Conservation (phyloP, 2,329 filamentous ascomycete species). For the Epichloe typhina region DNA sequence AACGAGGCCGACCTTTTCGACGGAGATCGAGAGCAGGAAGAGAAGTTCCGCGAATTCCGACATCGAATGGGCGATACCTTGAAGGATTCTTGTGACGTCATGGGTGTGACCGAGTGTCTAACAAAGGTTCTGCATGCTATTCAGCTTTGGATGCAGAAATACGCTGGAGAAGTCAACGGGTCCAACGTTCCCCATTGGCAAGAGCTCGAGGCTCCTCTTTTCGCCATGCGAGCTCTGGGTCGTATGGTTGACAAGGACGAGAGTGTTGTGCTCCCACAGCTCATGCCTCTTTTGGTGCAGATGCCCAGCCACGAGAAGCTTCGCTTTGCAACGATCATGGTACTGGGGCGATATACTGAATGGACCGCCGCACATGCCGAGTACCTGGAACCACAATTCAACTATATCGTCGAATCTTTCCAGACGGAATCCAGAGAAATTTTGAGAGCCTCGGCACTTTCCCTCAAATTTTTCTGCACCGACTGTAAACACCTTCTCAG, state of each 20-base stretch:
- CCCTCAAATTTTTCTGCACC: constrained; percentile 93
- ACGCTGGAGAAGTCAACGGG: constrained; percentile 60
- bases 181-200: constrained; percentile 87
- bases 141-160: constrained; percentile 74
- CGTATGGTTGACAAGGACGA: constrained; percentile 91
- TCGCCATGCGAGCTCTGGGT: constrained; percentile 90
- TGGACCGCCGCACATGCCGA: constrained; percentile 94
- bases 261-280: constrained; percentile 70
- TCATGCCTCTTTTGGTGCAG: constrained; percentile 87
- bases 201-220: constrained; percentile 85
- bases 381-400: constrained; percentile 82
- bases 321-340: constrained; percentile 98
- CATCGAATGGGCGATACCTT: constrained; percentile 96
- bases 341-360: constrained; percentile 88
- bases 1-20: constrained; percentile 81
- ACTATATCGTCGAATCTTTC: constrained; percentile 91
- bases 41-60: constrained; percentile 92
- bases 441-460: constrained; percentile 77
- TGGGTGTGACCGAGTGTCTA: constrained; percentile 83
- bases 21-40: constrained; percentile 87
- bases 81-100: constrained; percentile 93
- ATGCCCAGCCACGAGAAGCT: constrained; percentile 95
- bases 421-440: constrained; percentile 81
- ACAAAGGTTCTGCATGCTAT: constrained; percentile 79
- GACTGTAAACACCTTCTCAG: constrained; percentile 84